Conservation (phyloP, 257 asterid species). For the Gentiana straminea region DNA sequence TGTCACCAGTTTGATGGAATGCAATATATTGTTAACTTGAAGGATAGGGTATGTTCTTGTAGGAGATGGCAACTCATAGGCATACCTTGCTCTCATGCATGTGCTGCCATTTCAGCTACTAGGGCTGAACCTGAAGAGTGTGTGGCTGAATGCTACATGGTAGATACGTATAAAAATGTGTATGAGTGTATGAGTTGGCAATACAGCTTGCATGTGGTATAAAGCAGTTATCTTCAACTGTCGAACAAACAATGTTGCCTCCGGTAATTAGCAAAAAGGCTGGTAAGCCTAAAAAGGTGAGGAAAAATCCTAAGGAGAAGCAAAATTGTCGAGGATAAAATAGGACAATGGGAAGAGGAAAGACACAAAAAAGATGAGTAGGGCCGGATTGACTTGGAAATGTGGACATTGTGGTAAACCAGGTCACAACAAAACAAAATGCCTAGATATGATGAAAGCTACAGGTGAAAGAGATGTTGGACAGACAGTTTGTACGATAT, state of each 20-base stretch:
- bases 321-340: no score
- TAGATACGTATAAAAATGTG: background rate
- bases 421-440: no score
- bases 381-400: background rate
- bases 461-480: no score
- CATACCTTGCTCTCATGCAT: background rate
- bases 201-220: background rate
- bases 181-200: background rate
- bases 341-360: background rate
- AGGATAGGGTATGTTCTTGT: background rate
- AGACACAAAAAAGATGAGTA: background rate
- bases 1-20: background rate
- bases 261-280: background rate
- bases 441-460: no score
- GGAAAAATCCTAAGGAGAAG: background rate
- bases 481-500: no score
- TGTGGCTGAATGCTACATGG: background rate
- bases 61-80: conserved; percentile 4
- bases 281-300: background rate
- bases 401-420: no score
- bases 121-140: background rate
- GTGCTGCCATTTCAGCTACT: background rate
- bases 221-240: background rate
- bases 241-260: background rate
- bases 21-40: background rate